These are phyloP conservation scores for Citrus medica DNA, from an alignment of 345 rosid genomes.

Conservation along the genomic window DNA sequence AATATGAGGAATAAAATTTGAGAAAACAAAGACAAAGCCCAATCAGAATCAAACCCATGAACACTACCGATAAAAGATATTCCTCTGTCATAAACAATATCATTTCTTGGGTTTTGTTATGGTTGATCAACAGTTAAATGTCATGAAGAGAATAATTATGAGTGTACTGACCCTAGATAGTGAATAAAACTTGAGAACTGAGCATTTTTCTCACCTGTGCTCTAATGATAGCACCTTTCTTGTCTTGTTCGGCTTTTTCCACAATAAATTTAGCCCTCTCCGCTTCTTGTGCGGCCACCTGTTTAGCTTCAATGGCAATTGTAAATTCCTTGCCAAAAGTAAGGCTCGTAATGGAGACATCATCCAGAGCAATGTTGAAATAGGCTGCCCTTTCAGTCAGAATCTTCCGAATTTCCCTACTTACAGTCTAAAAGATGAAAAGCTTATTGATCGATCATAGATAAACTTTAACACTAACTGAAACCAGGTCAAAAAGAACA, in stretches of 20 bases:
- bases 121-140: neutral
- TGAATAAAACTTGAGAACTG: neutral
- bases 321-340: constrained; percentile 94
- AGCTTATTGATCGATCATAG: neutral
- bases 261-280: constrained; percentile 91
- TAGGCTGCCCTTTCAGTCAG: constrained; percentile 75
- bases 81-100: neutral
- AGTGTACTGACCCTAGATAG: neutral
- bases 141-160: neutral
- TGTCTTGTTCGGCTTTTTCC: constrained; percentile 96
- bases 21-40: neutral
- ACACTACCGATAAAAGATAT: neutral
- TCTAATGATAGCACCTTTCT: constrained; percentile 81
- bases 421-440: constrained; percentile 49
- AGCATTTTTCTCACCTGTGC: constrained; percentile 61
- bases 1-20: too few relatives aligned
- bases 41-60: neutral
- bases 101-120: neutral
- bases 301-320: constrained; percentile 91
- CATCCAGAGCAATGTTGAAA: constrained; percentile 79
- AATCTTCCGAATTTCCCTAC: constrained; percentile 84
- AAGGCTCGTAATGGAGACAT: constrained; percentile 82
- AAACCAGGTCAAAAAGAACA: neutral
- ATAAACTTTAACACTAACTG: neutral
- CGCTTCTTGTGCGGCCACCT: constrained; percentile 96